These are phyloP conservation scores for Lactarius pseudohatsudake DNA, from an alignment of 768 basidiomycete species.

Conservation along the genomic window DNA sequence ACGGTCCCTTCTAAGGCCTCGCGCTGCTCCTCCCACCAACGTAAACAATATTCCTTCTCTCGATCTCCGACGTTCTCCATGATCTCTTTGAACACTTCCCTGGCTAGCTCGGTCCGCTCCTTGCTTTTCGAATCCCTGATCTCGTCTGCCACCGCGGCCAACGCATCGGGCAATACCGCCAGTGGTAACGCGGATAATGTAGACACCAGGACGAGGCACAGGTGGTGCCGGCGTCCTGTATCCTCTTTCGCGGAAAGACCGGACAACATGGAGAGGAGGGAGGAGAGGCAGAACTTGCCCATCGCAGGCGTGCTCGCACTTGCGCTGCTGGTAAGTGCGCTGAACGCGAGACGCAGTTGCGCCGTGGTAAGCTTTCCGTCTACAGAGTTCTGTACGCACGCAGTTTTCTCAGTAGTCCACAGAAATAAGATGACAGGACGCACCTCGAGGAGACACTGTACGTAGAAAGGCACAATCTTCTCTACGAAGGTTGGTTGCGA, in stretches of 20 bases:
- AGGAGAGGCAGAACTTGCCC: slow-evolving; percentile 64
- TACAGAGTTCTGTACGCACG: slow-evolving; percentile 52
- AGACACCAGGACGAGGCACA: slow-evolving; percentile 66
- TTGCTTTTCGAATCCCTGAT: slow-evolving; percentile 34
- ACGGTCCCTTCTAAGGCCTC: neutral
- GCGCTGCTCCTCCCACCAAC: slow-evolving; percentile 66
- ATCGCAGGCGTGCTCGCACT: slow-evolving; percentile 43
- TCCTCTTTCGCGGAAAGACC: slow-evolving; percentile 25
- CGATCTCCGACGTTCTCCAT: slow-evolving; percentile 62
- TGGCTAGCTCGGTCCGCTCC: slow-evolving; percentile 47
- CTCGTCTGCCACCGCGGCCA: slow-evolving; percentile 47
- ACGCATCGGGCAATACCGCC: slow-evolving; percentile 50
- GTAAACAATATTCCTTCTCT: slow-evolving; percentile 64
- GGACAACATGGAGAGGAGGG: slow-evolving; percentile 28
- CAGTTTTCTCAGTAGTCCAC: neutral
- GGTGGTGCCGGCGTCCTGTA: slow-evolving; percentile 45
- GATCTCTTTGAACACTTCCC: slow-evolving; percentile 63
- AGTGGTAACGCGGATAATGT: slow-evolving; percentile 62
- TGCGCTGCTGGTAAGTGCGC: slow-evolving; percentile 67
- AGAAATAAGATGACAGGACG: slow-evolving; percentile 20
- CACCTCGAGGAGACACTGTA: slow-evolving; percentile 68
- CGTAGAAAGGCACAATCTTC: slow-evolving; percentile 73
- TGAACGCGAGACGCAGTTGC: slow-evolving; percentile 73
- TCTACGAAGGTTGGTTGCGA: slow-evolving; percentile 42
- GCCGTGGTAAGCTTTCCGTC: slow-evolving; percentile 58